These are phyloP conservation scores for Leccinum fibrillosum DNA, from an alignment of 768 basidiomycete species.

Conservation along the genomic window DNA sequence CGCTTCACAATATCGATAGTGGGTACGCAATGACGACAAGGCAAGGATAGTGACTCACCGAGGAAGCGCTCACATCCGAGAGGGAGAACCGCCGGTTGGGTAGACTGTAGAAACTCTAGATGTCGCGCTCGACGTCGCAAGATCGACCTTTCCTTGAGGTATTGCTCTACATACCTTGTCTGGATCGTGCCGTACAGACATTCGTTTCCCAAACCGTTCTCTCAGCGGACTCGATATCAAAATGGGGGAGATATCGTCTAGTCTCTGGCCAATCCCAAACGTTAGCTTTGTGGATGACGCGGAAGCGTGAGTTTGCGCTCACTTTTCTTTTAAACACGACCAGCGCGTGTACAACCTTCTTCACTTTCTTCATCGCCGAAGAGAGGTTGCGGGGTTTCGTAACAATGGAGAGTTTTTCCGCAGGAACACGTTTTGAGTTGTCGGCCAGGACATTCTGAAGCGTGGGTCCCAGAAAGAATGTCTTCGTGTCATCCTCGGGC, in stretches of 20 bases:
- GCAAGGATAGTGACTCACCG: conserved; percentile 11
- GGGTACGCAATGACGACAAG: neutral
- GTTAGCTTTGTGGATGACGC: neutral
- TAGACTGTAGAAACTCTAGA: conserved; percentile 25
- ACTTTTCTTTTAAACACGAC: conserved; percentile 27
- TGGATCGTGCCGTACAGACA: conserved; percentile 21
- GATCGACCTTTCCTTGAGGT: neutral
- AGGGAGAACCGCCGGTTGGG: conserved; percentile 32
- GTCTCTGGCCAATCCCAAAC: conserved; percentile 7
- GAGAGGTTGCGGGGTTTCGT: conserved; percentile 15
- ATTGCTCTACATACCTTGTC: conserved; percentile 23
- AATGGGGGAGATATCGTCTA: conserved; percentile 24
- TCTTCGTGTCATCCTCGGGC: conserved; percentile 27
- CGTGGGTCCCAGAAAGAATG: conserved; percentile 19
- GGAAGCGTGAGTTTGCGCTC: neutral
- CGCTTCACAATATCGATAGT: neutral
- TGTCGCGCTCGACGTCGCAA: neutral
- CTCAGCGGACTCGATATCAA: conserved; percentile 25
- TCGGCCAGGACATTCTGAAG: conserved; percentile 4
- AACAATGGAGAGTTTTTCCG: conserved; percentile 6
- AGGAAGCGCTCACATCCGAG: conserved; percentile 15
- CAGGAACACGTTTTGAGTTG: neutral
- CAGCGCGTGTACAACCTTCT: conserved; percentile 16
- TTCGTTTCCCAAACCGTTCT: conserved; percentile 30
- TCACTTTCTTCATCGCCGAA: conserved; percentile 23